Evolutionary conservation across 768 basidiomycete genomes (phyloP).

Genomic region (Clavaria fumosa): DNA sequence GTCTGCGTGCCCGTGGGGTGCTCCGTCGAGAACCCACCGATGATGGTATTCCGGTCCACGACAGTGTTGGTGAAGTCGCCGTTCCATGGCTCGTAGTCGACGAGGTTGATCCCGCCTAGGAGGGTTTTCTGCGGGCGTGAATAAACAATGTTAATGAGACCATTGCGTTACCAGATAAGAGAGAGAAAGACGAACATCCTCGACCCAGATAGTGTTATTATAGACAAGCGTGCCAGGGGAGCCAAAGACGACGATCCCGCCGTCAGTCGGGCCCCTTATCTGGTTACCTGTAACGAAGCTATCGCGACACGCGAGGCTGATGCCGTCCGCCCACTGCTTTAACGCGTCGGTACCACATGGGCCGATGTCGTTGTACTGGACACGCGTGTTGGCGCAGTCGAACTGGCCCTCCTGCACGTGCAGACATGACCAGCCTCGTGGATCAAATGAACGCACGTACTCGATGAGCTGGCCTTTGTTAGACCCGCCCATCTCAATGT

Average conservation of each 20-base stretch:
- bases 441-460: slow-evolving; percentile 61
- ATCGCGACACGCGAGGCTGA: slow-evolving; percentile 56
- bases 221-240: slow-evolving; percentile 56
- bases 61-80: slow-evolving; percentile 52
- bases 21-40: slow-evolving; percentile 53
- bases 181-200: slow-evolving; percentile 31
- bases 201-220: slow-evolving; percentile 65
- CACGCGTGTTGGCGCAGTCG: slow-evolving; percentile 42
- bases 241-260: slow-evolving; percentile 68
- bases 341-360: slow-evolving; percentile 52
- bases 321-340: slow-evolving; percentile 72
- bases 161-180: neutral
- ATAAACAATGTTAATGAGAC: slow-evolving; percentile 5
- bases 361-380: slow-evolving; percentile 76
- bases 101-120: slow-evolving; percentile 67
- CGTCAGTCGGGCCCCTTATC: slow-evolving; percentile 61
- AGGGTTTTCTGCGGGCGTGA: slow-evolving; percentile 50
- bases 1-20: slow-evolving; percentile 22
- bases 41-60: slow-evolving; percentile 49
- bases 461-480: slow-evolving; percentile 63
- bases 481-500: slow-evolving; percentile 74
- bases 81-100: slow-evolving; percentile 51
- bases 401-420: slow-evolving; percentile 60
- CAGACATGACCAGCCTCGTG: slow-evolving; percentile 71
- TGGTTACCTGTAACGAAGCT: slow-evolving; percentile 50